Evolutionary conservation across 1,284 basidiomycete species (phyloP).

Genomic region (Mycena citricolor): DNA sequence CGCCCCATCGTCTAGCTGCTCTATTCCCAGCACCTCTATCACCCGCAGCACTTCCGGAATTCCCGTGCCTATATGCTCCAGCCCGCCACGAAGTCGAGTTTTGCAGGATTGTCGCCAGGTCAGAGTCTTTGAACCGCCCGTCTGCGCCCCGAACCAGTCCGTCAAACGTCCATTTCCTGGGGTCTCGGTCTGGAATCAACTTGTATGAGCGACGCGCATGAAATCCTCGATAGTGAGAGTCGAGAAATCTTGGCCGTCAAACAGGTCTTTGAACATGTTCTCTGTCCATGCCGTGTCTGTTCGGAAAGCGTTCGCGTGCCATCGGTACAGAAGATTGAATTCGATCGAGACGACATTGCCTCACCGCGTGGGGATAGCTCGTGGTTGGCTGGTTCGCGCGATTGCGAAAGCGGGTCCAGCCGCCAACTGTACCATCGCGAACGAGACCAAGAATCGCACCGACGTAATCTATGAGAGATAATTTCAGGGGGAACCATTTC

Average conservation of each 20-base stretch:
- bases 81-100: slow-evolving; percentile 67
- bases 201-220: slow-evolving; percentile 35
- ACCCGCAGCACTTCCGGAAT: slow-evolving; percentile 67
- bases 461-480: slow-evolving; percentile 59
- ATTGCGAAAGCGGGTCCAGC: slow-evolving; percentile 62
- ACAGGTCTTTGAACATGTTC: slow-evolving; percentile 43
- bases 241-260: slow-evolving; percentile 41
- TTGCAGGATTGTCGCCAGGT: slow-evolving; percentile 66
- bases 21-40: slow-evolving; percentile 73
- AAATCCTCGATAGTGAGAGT: slow-evolving; percentile 47
- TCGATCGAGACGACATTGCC: slow-evolving; percentile 73
- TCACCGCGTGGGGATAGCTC: slow-evolving; percentile 58
- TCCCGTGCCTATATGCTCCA: slow-evolving; percentile 76
- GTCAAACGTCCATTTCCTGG: slow-evolving; percentile 55
- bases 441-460: slow-evolving; percentile 66
- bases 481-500: slow-evolving; percentile 1
- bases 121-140: slow-evolving; percentile 67
- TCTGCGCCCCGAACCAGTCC: slow-evolving; percentile 53
- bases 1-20: slow-evolving; percentile 72
- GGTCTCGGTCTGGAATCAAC: slow-evolving; percentile 37
- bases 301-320: slow-evolving; percentile 69
- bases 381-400: slow-evolving; percentile 43
- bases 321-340: slow-evolving; percentile 73
- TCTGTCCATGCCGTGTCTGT: slow-evolving; percentile 64
- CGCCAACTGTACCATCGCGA: slow-evolving; percentile 61